These are phyloP conservation scores for Pseudogymnoascus sp. DNA, from an alignment of 2,329 filamentous ascomycete species.

Conservation along the genomic window DNA sequence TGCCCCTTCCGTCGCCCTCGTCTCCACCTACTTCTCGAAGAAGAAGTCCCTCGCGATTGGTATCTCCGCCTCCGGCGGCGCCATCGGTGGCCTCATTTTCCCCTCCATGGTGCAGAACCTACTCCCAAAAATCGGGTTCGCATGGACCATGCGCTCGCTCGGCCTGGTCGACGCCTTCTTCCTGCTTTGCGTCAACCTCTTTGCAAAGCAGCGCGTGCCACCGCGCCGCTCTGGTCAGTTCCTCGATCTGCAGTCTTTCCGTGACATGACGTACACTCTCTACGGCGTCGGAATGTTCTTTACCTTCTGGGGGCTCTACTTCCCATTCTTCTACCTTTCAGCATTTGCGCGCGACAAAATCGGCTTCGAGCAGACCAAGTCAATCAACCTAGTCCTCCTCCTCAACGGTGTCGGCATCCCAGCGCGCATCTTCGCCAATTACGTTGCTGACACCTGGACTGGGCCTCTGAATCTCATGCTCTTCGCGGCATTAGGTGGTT, in stretches of 20 bases:
- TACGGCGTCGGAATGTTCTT: constrained; percentile 37
- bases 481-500: constrained; percentile 32
- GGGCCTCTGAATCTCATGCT: constrained; percentile 46
- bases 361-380: constrained; percentile 32
- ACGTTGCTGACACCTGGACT: constrained; percentile 39
- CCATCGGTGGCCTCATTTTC: constrained; percentile 37
- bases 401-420: constrained; percentile 45
- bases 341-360: constrained; percentile 32
- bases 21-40: constrained; percentile 35
- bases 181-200: constrained; percentile 29
- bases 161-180: constrained; percentile 37
- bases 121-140: constrained; percentile 35
- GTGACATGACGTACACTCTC: constrained; percentile 36
- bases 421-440: constrained; percentile 40
- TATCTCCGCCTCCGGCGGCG: constrained; percentile 31
- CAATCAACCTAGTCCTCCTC: constrained; percentile 43
- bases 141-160: constrained; percentile 38
- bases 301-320: constrained; percentile 38
- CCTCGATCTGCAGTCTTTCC: constrained; percentile 38
- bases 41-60: constrained; percentile 33
- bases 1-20: constrained; percentile 31
- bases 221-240: constrained; percentile 35
- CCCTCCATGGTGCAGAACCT: constrained; percentile 36
- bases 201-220: constrained; percentile 34
- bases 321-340: constrained; percentile 30